Conservation (phyloP, 2,329 filamentous ascomycete species). For the Fusarium temperatum region DNA sequence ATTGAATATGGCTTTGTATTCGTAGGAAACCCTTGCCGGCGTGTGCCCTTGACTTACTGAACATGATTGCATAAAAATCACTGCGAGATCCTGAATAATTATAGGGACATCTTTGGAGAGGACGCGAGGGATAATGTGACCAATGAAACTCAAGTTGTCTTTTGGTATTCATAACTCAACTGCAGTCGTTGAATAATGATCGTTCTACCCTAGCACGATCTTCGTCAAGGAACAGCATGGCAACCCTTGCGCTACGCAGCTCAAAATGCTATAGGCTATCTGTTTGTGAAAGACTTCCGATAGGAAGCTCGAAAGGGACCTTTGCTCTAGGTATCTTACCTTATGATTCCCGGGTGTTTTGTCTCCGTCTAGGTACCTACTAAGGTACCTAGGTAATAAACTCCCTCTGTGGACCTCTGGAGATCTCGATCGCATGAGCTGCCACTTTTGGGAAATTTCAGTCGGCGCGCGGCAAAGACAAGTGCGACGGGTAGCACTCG, state of each 20-base stretch:
- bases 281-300: constrained; percentile 16
- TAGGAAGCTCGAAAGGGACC: background rate
- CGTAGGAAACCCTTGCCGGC: background rate
- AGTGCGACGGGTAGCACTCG: constrained; percentile 11
- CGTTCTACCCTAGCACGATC: constrained; percentile 12
- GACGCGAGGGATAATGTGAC: background rate
- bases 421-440: constrained; percentile 29
- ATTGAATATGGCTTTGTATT: background rate
- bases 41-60: background rate
- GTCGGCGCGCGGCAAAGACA: constrained; percentile 13
- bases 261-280: background rate
- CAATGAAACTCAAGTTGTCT: background rate
- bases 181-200: constrained; percentile 11
- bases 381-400: background rate
- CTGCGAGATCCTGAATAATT: background rate
- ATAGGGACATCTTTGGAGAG: background rate
- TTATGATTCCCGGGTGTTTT: background rate
- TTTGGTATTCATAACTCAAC: background rate
- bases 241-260: background rate
- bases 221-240: background rate
- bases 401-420: background rate
- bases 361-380: background rate
- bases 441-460: constrained; percentile 1
- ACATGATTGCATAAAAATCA: background rate
- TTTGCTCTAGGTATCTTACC: background rate